Evolutionary conservation across 495 filamentous ascomycete genomes (phyloP).

Genomic region (Tricharina praecox): DNA sequence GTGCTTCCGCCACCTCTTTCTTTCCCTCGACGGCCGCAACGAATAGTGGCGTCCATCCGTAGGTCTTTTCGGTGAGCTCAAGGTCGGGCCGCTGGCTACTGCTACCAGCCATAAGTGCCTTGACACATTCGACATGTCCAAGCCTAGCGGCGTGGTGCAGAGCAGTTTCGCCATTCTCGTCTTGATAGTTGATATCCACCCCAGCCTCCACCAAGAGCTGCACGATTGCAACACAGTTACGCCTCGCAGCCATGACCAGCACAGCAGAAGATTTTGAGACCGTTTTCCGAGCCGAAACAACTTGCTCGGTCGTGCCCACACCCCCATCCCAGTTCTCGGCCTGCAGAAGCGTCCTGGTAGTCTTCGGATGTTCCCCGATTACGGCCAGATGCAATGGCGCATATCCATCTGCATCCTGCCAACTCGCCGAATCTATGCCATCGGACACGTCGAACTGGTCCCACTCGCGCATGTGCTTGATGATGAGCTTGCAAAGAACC

Average conservation of each 20-base stretch:
- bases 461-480: slow-evolving; percentile 78
- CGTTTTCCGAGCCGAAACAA: slow-evolving; percentile 44
- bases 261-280: slow-evolving; percentile 79
- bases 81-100: slow-evolving; percentile 52
- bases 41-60: slow-evolving; percentile 86
- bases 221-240: slow-evolving; percentile 68
- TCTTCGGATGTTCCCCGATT: slow-evolving; percentile 73
- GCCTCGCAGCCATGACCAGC: slow-evolving; percentile 68
- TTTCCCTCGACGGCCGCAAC: slow-evolving; percentile 79
- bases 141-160: slow-evolving; percentile 83
- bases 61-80: slow-evolving; percentile 65
- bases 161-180: slow-evolving; percentile 82
- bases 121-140: slow-evolving; percentile 64
- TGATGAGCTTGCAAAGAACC: slow-evolving; percentile 68
- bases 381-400: slow-evolving; percentile 85
- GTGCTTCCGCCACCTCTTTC: slow-evolving; percentile 45
- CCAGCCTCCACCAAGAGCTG: slow-evolving; percentile 74
- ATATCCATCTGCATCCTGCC: slow-evolving; percentile 87
- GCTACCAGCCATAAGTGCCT: slow-evolving; percentile 52
- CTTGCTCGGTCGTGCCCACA: slow-evolving; percentile 38
- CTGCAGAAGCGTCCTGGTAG: slow-evolving; percentile 61
- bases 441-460: slow-evolving; percentile 64
- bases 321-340: slow-evolving; percentile 51
- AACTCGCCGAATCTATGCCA: slow-evolving; percentile 66
- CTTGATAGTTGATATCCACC: slow-evolving; percentile 66